A percentile compares a stretch with the other conserved stretches of the same genome.
phyloP scores from a whole-genome alignment of 805 yeast species.

The Myxozyma vanderwaltii region DNA sequence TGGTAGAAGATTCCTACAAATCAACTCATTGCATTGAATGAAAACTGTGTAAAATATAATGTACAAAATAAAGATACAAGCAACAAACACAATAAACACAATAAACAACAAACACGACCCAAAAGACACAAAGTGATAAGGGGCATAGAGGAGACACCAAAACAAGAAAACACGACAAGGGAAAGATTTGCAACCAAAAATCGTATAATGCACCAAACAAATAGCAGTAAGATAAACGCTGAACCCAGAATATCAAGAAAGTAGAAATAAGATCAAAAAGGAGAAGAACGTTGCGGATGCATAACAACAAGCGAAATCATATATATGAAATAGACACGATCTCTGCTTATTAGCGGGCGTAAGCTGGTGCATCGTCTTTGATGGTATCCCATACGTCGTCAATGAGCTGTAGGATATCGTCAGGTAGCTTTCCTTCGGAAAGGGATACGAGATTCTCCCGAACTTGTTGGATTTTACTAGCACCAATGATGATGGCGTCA shows the following conservation, averaged over 20 bases:
- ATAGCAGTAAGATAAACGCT: neutral
- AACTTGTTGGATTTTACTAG: slow-evolving; percentile 23
- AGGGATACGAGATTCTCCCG: slow-evolving; percentile 29
- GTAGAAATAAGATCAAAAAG: neutral
- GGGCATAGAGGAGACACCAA: too few species aligned
- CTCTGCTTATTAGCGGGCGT: slow-evolving; percentile 1
- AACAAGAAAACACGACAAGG: too few species aligned
- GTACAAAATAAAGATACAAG: neutral
- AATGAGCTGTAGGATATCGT: slow-evolving; percentile 34
- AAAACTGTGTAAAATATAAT: neutral
- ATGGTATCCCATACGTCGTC: slow-evolving; percentile 37
- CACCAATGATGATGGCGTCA: slow-evolving; percentile 32
- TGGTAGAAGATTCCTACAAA: neutral
- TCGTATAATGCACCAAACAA: neutral
- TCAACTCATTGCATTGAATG: neutral
- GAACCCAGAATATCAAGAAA: neutral
- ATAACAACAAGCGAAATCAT: neutral
- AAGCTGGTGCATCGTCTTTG: slow-evolving; percentile 33
- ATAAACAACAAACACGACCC: too few species aligned
- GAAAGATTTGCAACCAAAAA: too few species aligned
- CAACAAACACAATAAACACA: neutral
- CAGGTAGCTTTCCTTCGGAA: slow-evolving; percentile 37
- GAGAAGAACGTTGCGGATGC: neutral
- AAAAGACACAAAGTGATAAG: too few species aligned
- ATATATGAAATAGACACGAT: neutral